A percentile compares a stretch with the other conserved stretches of the same genome.
These are phyloP conservation scores for Blastobotrys proliferans DNA, from an alignment of 1,139 yeast species.

Conservation along the genomic window DNA sequence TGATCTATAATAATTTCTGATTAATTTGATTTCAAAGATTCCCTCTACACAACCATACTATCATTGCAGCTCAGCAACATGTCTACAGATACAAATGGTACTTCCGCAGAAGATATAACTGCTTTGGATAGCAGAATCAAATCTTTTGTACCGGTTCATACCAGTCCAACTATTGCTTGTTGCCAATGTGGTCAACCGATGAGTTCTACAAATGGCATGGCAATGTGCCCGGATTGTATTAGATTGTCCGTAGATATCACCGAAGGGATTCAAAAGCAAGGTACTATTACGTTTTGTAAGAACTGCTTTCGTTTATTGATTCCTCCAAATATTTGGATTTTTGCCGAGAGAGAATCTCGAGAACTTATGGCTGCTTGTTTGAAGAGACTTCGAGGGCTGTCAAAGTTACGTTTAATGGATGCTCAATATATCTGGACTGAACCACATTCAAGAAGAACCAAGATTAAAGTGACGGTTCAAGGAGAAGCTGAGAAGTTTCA, in stretches of 20 bases:
- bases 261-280: constrained; percentile 89
- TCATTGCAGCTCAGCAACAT: too few species aligned
- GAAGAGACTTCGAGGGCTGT: constrained; percentile 82
- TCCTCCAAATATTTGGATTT: constrained; percentile 92
- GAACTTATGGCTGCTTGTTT: constrained; percentile 88
- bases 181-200: constrained; percentile 98
- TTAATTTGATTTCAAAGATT: too few species aligned
- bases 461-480: constrained; percentile 87
- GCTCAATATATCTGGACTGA: constrained; percentile 98
- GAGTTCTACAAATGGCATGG: constrained; percentile 77
- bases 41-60: too few species aligned
- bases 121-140: constrained; percentile 12
- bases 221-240: constrained; percentile 97
- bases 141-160: constrained; percentile 35
- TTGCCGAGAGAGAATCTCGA: constrained; percentile 86
- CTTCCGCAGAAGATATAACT: constrained; percentile 5
- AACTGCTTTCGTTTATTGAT: constrained; percentile 91
- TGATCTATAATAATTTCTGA: too few species aligned
- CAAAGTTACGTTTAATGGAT: constrained; percentile 81
- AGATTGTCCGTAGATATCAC: constrained; percentile 92
- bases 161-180: constrained; percentile 85
- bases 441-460: constrained; percentile 94
- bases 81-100: too few species aligned
- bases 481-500: constrained; percentile 79
- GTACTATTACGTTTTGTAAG: constrained; percentile 87